These are phyloP conservation scores for Pythium coloratum DNA, from an alignment of 352 stramenopile genomes.

Conservation along the genomic window DNA sequence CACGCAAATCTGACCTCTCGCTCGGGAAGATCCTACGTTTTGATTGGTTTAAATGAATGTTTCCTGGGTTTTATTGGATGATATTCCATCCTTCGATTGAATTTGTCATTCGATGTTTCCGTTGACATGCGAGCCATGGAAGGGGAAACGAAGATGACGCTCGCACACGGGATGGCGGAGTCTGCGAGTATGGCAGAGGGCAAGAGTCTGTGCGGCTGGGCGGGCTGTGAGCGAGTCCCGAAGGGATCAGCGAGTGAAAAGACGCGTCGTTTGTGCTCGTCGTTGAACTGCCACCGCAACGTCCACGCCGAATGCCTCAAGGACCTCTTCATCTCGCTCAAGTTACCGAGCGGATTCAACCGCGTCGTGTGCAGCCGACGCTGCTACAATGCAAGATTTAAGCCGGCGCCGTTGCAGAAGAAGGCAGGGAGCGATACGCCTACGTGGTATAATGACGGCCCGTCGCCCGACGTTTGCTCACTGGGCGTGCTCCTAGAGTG, in stretches of 20 bases:
- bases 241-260: background rate
- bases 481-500: background rate
- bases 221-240: background rate
- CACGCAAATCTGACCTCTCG: background rate
- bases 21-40: background rate
- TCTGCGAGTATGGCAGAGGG: no score
- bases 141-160: no score
- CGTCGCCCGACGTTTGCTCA: background rate
- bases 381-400: background rate
- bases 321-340: background rate
- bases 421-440: background rate
- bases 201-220: background rate
- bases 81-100: background rate
- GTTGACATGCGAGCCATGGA: background rate
- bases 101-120: background rate
- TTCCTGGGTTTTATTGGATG: background rate
- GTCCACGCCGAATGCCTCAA: background rate
- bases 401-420: background rate
- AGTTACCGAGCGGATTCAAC: background rate
- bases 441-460: background rate
- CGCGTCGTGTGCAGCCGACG: background rate
- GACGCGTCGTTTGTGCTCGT: background rate
- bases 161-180: no score
- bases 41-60: background rate
- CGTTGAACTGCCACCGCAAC: background rate